Evolutionary conservation across 73 alveolate genomes (phyloP), one percentile per base, ranked within the genome.

Genomic region (Diophrys sp.): DNA sequence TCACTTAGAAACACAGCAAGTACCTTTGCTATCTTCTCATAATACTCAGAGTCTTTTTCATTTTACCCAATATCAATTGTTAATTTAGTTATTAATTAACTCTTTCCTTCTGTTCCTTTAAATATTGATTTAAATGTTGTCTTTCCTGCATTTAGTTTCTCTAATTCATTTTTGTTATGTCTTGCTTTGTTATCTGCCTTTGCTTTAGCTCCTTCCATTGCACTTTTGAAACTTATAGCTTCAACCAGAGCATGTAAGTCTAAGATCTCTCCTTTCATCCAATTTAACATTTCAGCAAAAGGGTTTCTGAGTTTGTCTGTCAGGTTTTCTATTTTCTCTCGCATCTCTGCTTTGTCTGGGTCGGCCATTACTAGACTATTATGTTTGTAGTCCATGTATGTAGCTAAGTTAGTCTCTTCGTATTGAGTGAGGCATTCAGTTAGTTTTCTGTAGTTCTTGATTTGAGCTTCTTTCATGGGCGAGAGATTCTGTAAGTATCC

Each of bases 231-330:
- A 14, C 80, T 54, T 0, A 87, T 81, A 18, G 90, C 87, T 30
- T 77, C 78, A 44, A 87, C 31, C 18, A 87, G 79, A 0, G 90
- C 89, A 14, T 78, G 77, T 0, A 87, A 75, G 74, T 87, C 87
- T 71, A 77, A 25, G 29, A 87, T 70, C 53, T 87, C 90, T 2
- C 84, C 90, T 57, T 67, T 80, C 14, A 81, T 78, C 94, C 94
- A 87, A 72, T 80, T 73, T 69, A 75, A 66, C 5, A 87, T 28
- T 33, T 67, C 55, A 23, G 26, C 26, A 56, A 77, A 77, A 0
- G 94, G 88, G 57, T 87, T 87, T 32, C 66, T 75, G 23, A 80
- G 44, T 29, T 70, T 67, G 23, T 79, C 25, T 14, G 93, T 30
- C 79, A 87, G 76, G 34, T 74, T 83, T 23, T 73, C 33, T n/a